Conservation (phyloP, 768 basidiomycete genomes). For the Mycena epipterygia region DNA sequence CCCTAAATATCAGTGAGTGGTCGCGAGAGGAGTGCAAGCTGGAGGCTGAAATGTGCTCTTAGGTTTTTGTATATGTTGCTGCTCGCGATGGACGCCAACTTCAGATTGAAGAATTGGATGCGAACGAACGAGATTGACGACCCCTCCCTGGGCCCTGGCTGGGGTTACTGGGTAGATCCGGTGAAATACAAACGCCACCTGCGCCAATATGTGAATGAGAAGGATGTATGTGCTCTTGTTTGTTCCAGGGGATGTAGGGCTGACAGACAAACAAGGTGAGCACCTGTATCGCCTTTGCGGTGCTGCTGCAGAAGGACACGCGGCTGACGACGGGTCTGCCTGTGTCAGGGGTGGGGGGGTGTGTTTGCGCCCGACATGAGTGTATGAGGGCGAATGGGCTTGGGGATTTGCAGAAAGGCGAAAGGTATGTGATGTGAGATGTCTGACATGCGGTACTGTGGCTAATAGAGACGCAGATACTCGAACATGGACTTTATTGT, state of each 20-base stretch:
- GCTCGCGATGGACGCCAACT: constrained; percentile 38
- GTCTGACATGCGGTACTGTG: no score
- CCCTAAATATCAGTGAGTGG: background rate
- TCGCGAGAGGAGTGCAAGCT: background rate
- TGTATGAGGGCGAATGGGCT: no score
- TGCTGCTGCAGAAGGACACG: background rate
- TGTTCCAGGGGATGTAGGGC: background rate
- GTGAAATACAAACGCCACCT: constrained; percentile 20
- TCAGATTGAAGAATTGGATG: constrained; percentile 32
- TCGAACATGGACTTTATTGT: no score
- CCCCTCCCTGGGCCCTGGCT: constrained; percentile 28
- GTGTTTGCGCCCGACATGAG: no score
- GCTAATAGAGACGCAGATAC: no score
- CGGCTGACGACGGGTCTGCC: background rate
- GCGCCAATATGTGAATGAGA: constrained; percentile 19
- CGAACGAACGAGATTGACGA: constrained; percentile 24
- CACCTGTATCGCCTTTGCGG: background rate
- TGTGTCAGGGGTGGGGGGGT: no score
- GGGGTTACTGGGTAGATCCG: constrained; percentile 34
- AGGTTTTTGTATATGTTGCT: constrained; percentile 28
- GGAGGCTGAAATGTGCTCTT: background rate
- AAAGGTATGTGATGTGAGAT: no score
- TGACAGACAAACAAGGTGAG: background rate
- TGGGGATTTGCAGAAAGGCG: no score
- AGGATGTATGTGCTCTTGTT: background rate